Conservation (phyloP, 129 eudicot species). For the Tagetes patula region DNA sequence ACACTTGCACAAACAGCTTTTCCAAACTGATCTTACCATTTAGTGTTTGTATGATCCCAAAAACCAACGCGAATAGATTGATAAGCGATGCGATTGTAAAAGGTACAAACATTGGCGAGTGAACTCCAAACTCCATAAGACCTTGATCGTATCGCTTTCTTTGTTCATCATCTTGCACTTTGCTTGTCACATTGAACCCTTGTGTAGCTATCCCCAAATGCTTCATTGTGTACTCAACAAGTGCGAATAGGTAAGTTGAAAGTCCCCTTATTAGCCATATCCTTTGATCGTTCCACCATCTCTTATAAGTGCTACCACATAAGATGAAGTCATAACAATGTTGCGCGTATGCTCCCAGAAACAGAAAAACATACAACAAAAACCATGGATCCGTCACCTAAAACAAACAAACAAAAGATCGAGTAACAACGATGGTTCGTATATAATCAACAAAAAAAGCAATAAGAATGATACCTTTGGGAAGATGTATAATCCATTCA, state of each 20-base stretch:
- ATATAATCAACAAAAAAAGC: no score
- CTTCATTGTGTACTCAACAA: conserved; percentile 36
- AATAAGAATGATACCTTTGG: conserved; percentile 49
- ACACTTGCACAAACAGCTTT: conserved; percentile 37
- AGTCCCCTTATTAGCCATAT: conserved; percentile 66
- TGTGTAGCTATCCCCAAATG: conserved; percentile 47
- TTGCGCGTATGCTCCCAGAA: conserved; percentile 61
- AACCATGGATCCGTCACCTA: conserved; percentile 58
- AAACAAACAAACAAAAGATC: not conserved
- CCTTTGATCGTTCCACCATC: conserved; percentile 79
- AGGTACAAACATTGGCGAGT: conserved; percentile 61
- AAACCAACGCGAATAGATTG: conserved; percentile 46
- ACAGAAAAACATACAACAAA: conserved; percentile 47
- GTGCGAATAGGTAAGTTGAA: conserved; percentile 47
- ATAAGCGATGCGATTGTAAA: conserved; percentile 51
- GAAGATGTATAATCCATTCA: conserved; percentile 50
- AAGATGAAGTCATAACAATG: conserved; percentile 57
- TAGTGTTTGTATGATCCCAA: conserved; percentile 24
- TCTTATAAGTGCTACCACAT: conserved; percentile 41
- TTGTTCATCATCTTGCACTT: conserved; percentile 62
- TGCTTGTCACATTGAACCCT: conserved; percentile 78
- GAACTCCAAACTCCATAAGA: conserved; percentile 64
- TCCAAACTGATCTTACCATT: conserved; percentile 21
- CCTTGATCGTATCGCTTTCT: conserved; percentile 66
- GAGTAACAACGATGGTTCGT: no score